Base-by-base conservation (phyloP, 208 protist genomes). In the Acanthamoeba royreba region DNA sequence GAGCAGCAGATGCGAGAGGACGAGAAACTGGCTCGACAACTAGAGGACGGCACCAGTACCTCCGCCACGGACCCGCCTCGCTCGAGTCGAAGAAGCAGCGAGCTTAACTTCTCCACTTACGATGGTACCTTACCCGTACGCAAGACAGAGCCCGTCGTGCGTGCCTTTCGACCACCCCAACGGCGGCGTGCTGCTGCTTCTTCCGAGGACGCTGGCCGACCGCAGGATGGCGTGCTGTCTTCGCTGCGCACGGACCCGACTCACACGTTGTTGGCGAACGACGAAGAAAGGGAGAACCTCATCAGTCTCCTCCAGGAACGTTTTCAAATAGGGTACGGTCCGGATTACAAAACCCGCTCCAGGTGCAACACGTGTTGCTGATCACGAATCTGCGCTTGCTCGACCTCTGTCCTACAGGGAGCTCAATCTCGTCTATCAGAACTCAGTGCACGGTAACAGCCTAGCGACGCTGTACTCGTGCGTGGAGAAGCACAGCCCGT, bases 391-490 rank as follows among this genome's bases (percentile, higher is more conserved):
- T n/a, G n/a, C n/a, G n/a, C n/a, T n/a, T n/a, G n/a, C n/a, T n/a
- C n/a, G n/a, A n/a, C n/a, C n/a, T n/a, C n/a, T n/a, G 0, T 2
- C 22, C 22, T 17, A 9, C 40, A 86, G 74, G 11, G 74, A 86
- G 28, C 74, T 86, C 4, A 45, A 86, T 25, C 43, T 86, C n/a
- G 42, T 86, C 43, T 86, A 86, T 55, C 74, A 86, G 74, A 86
- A 86, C 74, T 55, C 74, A 3, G 74, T 55, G 1, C 43, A 86
- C 38, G 74, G 74, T 1, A 86, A 86, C 45, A 86, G 74, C 43
- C n/a, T 86, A 28, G 74, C 74, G 43, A 86, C 43, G 43, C 40
- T 86, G 22, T 86, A 86, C 28, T 47, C 74, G 43, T 86, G 74
- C 13, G 74, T 86, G 2, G 74, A 33, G 28, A 43, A 55, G 28